These are phyloP conservation scores for Rhizoclosmatium sp. DNA, from an alignment of 192 early-diverging fungal genomes.

Conservation along the genomic window DNA sequence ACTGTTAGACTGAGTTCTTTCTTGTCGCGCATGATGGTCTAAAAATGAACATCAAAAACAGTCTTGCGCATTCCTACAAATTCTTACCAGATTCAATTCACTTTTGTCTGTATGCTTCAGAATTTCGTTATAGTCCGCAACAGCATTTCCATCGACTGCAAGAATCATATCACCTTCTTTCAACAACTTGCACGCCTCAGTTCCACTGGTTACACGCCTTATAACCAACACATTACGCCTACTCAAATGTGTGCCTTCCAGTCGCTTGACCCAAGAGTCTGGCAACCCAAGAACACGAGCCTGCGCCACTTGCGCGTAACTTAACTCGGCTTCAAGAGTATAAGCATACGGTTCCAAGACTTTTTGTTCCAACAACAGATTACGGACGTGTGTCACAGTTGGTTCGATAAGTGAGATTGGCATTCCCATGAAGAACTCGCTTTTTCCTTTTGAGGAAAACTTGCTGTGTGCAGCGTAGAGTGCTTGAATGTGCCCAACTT, in stretches of 20 bases:
- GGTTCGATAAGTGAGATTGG: conserved; percentile 36
- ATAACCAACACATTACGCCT: conserved; percentile 50
- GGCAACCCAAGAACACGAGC: conserved; percentile 54
- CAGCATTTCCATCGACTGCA: conserved; percentile 22
- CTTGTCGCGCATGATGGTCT: conserved; percentile 34
- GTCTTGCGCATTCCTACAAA: conserved; percentile 1
- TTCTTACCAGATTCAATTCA: conserved; percentile 31
- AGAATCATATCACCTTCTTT: conserved; percentile 38
- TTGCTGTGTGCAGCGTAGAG: conserved; percentile 47
- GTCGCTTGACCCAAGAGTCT: conserved; percentile 54
- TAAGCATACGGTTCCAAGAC: background rate
- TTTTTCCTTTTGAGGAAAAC: conserved; percentile 45
- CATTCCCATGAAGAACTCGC: conserved; percentile 55
- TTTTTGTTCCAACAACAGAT: background rate
- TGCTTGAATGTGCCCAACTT: conserved; percentile 45
- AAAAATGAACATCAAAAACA: background rate
- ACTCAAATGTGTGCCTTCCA: conserved; percentile 45
- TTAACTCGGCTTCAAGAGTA: conserved; percentile 50
- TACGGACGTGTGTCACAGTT: conserved; percentile 22
- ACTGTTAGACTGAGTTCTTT: conserved; percentile 34
- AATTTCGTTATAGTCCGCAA: conserved; percentile 23
- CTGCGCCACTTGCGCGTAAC: conserved; percentile 56
- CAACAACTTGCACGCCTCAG: conserved; percentile 28
- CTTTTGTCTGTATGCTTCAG: conserved; percentile 23
- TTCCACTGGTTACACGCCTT: conserved; percentile 39